Evolutionary conservation across 2,329 filamentous ascomycete species (phyloP).

Genomic region (Aspergillus felis): DNA sequence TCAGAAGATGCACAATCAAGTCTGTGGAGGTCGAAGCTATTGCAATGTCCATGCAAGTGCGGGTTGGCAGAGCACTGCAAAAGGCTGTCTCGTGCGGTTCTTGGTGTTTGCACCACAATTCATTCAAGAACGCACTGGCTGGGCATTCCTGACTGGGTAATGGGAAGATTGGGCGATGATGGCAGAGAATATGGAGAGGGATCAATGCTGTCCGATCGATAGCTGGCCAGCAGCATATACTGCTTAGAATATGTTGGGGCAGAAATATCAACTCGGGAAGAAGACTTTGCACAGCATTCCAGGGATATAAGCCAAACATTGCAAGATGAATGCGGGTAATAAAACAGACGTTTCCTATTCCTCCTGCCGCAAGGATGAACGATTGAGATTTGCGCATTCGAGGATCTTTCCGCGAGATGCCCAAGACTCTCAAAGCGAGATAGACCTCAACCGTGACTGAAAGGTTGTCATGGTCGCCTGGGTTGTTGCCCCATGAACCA

Average conservation of each 20-base stretch:
- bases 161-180: slow-evolving; percentile 28
- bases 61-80: slow-evolving; percentile 5
- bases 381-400: slow-evolving; percentile 15
- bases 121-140: slow-evolving; percentile 27
- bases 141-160: slow-evolving; percentile 20
- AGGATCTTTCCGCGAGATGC: slow-evolving; percentile 8
- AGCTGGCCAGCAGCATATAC: slow-evolving; percentile 27
- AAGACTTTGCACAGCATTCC: slow-evolving; percentile 29
- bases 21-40: neutral
- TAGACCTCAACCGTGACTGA: slow-evolving; percentile 32
- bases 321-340: slow-evolving; percentile 30
- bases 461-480: slow-evolving; percentile 18
- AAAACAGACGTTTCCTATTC: slow-evolving; percentile 28
- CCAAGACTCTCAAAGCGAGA: slow-evolving; percentile 33
- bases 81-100: slow-evolving; percentile 14
- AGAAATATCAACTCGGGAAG: slow-evolving; percentile 33
- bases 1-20: too few species aligned
- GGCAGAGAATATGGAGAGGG: slow-evolving; percentile 16
- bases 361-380: slow-evolving; percentile 24
- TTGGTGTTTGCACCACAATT: slow-evolving; percentile 26
- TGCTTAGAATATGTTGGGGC: slow-evolving; percentile 23
- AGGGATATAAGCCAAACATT: slow-evolving; percentile 33
- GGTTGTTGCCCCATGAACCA: slow-evolving; percentile 30
- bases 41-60: slow-evolving; percentile 11
- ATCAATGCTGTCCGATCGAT: slow-evolving; percentile 13